These are phyloP conservation scores for Fusarium setosum DNA, from an alignment of 2,329 filamentous ascomycete genomes.

Conservation along the genomic window DNA sequence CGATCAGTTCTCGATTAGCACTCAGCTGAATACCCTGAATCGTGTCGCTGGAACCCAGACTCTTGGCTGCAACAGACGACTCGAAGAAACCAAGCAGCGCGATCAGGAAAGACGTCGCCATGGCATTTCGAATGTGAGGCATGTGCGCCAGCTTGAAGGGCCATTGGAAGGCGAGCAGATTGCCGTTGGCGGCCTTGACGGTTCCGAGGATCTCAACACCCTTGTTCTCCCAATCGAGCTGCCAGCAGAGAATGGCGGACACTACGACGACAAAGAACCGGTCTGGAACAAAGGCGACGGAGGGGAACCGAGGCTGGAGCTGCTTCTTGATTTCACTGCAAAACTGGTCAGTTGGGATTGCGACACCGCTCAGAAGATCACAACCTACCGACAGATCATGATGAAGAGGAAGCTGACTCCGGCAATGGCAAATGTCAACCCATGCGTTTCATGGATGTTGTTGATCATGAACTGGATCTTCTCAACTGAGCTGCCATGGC, in stretches of 20 bases:
- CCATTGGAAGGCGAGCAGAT: slow-evolving; percentile 83
- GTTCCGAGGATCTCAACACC: slow-evolving; percentile 88
- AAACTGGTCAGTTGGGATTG: slow-evolving; percentile 4
- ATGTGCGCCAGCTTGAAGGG: slow-evolving; percentile 83
- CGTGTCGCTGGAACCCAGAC: slow-evolving; percentile 75
- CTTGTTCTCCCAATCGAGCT: slow-evolving; percentile 79
- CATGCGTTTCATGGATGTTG: slow-evolving; percentile 75
- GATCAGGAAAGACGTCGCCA: slow-evolving; percentile 93
- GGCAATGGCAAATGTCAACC: slow-evolving; percentile 80
- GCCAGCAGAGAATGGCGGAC: slow-evolving; percentile 83
- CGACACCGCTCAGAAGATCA: neutral
- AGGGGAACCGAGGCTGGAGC: slow-evolving; percentile 81
- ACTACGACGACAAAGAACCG: slow-evolving; percentile 90
- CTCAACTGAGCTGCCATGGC: slow-evolving; percentile 86
- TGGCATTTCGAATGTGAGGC: slow-evolving; percentile 83
- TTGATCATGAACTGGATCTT: slow-evolving; percentile 84
- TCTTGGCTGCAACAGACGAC: slow-evolving; percentile 95
- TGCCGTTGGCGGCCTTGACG: slow-evolving; percentile 79
- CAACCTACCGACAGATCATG: slow-evolving; percentile 83
- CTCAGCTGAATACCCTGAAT: slow-evolving; percentile 86
- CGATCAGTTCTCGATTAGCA: slow-evolving; percentile 92
- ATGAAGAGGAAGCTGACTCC: slow-evolving; percentile 86
- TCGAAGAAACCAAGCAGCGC: slow-evolving; percentile 98
- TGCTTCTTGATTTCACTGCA: slow-evolving; percentile 81
- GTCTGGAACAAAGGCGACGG: slow-evolving; percentile 90